These are phyloP conservation scores for Lasiodiplodia sp. DNA, from an alignment of 2,329 filamentous ascomycete genomes.

Conservation along the genomic window DNA sequence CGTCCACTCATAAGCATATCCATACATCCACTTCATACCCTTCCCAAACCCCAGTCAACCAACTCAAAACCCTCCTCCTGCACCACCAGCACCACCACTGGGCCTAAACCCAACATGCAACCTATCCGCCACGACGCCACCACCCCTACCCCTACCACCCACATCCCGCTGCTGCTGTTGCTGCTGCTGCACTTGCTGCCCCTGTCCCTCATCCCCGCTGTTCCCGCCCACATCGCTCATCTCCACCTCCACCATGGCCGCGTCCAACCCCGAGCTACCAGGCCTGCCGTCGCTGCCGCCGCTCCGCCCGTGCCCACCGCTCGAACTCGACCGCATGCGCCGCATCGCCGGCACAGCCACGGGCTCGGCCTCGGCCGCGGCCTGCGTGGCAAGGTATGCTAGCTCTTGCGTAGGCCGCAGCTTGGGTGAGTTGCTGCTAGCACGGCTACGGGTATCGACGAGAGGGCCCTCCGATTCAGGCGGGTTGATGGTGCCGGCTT, in stretches of 20 bases:
- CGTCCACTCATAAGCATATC: too few species aligned
- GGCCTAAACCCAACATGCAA: slow-evolving; percentile 13
- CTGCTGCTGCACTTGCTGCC: background rate
- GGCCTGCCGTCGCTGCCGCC: background rate
- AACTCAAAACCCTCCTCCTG: background rate
- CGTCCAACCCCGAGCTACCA: background rate
- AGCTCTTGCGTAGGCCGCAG: background rate
- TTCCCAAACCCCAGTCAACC: too few species aligned
- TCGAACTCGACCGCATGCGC: slow-evolving; percentile 10
- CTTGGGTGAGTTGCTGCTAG: background rate
- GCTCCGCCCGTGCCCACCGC: background rate
- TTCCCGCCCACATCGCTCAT: slow-evolving; percentile 2
- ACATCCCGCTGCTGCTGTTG: background rate
- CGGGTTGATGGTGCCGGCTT: background rate
- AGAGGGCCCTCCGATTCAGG: background rate
- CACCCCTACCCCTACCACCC: background rate
- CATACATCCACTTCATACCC: too few species aligned
- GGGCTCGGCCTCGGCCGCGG: slow-evolving; percentile 9
- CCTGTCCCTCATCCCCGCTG: background rate
- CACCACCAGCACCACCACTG: background rate
- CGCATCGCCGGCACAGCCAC: slow-evolving; percentile 1
- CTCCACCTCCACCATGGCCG: slow-evolving; percentile 21
- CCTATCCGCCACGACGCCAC: background rate
- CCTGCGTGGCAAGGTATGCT: slow-evolving; percentile 15
- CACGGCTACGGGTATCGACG: background rate